Evolutionary conservation across 768 basidiomycete species (phyloP).

Genomic region (Mycena olivaceomarginata): DNA sequence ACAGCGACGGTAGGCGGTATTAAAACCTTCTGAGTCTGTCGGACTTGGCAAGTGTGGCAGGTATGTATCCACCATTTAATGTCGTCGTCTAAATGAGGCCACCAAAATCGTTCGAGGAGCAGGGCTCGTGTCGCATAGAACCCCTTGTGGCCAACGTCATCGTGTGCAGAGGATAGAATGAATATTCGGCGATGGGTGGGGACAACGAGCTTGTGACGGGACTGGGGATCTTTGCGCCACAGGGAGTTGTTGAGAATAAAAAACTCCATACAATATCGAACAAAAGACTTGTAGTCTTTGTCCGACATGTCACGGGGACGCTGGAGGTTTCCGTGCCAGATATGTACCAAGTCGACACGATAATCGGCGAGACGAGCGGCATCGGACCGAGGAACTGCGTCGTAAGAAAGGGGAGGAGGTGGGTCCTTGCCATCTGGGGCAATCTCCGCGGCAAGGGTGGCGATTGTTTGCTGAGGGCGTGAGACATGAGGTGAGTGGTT

Average conservation of each 20-base stretch:
- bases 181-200: background rate
- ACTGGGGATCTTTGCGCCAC: constrained; percentile 45
- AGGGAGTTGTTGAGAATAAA: constrained; percentile 41
- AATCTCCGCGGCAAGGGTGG: constrained; percentile 11
- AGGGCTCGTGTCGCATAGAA: constrained; percentile 30
- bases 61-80: constrained; percentile 30
- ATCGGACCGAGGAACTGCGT: background rate
- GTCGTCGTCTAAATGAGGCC: constrained; percentile 13
- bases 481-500: constrained; percentile 10
- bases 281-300: constrained; percentile 36
- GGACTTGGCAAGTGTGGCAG: constrained; percentile 47
- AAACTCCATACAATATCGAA: constrained; percentile 46
- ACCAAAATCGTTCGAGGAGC: background rate
- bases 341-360: constrained; percentile 28
- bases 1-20: constrained; percentile 38
- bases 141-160: constrained; percentile 53
- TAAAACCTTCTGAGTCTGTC: constrained; percentile 37
- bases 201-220: constrained; percentile 50
- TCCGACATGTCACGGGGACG: constrained; percentile 32
- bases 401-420: constrained; percentile 10
- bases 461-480: constrained; percentile 6
- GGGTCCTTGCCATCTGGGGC: background rate
- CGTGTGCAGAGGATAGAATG: constrained; percentile 37
- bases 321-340: constrained; percentile 28
- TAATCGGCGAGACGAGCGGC: constrained; percentile 1